These are phyloP conservation scores for Lachnellula arida DNA, from an alignment of 2,329 filamentous ascomycete genomes.

Conservation along the genomic window DNA sequence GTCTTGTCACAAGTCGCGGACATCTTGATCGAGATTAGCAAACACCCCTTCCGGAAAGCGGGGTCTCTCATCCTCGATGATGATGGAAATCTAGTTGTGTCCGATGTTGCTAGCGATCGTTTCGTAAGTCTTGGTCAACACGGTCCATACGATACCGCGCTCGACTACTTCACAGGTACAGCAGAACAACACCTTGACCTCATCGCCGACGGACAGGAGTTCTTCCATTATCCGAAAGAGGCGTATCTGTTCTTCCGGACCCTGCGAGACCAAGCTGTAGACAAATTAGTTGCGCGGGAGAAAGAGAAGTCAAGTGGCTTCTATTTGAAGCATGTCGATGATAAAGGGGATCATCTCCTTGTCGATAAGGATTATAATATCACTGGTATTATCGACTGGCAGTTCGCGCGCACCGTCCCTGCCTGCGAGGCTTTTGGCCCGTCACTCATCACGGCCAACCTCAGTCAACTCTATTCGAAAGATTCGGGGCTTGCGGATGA, in stretches of 20 bases:
- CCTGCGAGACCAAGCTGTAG: not conserved
- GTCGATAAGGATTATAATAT: not conserved
- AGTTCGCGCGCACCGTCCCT: not conserved
- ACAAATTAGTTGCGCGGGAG: not conserved
- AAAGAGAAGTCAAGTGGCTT: not conserved
- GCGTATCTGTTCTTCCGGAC: not conserved
- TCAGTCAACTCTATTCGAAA: not conserved
- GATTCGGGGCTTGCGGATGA: not conserved
- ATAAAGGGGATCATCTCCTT: not conserved
- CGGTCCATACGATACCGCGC: not conserved
- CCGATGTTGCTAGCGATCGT: not conserved
- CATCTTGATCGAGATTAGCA: not conserved
- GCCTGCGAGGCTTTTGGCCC: not conserved
- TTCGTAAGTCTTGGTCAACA: not conserved
- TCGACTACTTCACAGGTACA: not conserved
- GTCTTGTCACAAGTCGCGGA: not conserved
- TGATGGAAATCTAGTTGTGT: not conserved
- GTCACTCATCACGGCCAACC: not conserved
- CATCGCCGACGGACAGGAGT: not conserved
- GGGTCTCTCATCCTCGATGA: not conserved
- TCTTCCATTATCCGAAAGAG: not conserved
- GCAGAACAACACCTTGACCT: not conserved
- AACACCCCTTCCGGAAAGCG: not conserved
- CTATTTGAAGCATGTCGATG: constrained; percentile 1
- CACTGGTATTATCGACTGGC: constrained; percentile 1